These are phyloP conservation scores for Mycocentrospora acerina DNA, from an alignment of 2,329 filamentous ascomycete species.

Conservation along the genomic window DNA sequence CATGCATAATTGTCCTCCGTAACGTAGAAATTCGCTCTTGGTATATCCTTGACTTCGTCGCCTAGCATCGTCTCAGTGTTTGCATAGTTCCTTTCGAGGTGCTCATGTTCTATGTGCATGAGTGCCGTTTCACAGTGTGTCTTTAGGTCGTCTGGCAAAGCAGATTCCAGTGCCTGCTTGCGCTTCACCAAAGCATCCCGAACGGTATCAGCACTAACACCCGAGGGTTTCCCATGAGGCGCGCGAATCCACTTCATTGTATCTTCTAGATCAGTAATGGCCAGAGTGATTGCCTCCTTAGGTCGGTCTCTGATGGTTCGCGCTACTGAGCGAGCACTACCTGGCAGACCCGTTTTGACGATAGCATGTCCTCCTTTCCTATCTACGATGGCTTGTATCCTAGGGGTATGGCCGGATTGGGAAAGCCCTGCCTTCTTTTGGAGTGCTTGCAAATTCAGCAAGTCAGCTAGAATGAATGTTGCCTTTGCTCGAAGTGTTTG, in stretches of 20 bases:
- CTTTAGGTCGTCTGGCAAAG: conserved; percentile 27
- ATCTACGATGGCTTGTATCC: conserved; percentile 21
- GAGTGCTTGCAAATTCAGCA: conserved; percentile 28
- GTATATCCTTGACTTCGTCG: conserved; percentile 35
- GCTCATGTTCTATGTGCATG: conserved; percentile 41
- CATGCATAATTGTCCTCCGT: conserved; percentile 46
- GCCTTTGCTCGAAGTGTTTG: conserved; percentile 25
- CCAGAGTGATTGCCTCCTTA: conserved; percentile 20
- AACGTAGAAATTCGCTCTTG: conserved; percentile 37
- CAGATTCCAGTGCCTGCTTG: conserved; percentile 20
- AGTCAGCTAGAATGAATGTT: conserved; percentile 19
- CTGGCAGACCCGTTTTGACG: conserved; percentile 8
- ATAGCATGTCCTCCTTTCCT: conserved; percentile 2
- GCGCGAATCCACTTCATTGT: conserved; percentile 23
- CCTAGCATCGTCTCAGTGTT: conserved; percentile 41
- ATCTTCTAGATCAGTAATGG: conserved; percentile 29
- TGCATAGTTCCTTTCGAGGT: conserved; percentile 34
- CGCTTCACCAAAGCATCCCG: conserved; percentile 33
- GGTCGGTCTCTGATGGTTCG: conserved; percentile 22
- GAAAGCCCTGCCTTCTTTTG: conserved; percentile 26
- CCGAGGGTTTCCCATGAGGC: conserved; percentile 13
- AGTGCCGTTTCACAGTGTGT: conserved; percentile 31
- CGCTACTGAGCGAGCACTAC: conserved; percentile 25
- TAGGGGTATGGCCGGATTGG: conserved; percentile 18
- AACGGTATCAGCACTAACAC: conserved; percentile 18